phyloP scores from a whole-genome alignment of 345 rosid species.

The Gossypium herbaceum region DNA sequence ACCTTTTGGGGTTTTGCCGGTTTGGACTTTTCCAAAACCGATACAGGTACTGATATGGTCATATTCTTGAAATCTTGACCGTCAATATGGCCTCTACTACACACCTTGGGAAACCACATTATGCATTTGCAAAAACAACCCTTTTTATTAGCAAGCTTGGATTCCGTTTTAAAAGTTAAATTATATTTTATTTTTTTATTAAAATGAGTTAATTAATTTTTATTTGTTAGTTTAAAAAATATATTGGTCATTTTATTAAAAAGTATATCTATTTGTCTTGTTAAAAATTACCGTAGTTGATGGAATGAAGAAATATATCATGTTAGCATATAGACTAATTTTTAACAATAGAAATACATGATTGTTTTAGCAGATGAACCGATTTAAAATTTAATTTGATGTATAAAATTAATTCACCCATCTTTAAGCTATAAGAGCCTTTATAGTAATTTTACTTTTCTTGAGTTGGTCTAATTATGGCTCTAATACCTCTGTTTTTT shows the following conservation, averaged over 20 bases:
- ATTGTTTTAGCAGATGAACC: fast-evolving
- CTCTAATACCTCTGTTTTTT: no score
- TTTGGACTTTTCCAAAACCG: conserved; percentile 9
- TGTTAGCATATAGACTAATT: fast-evolving
- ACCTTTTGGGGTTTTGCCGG: background rate
- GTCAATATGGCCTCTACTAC: conserved; percentile 17
- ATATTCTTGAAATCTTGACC: conserved; percentile 19
- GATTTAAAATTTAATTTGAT: no score
- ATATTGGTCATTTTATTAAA: no score
- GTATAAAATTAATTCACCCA: no score
- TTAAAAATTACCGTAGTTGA: no score
- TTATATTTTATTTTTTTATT: no score
- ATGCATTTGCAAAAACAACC: background rate
- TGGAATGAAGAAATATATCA: no score
- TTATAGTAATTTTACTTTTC: no score
- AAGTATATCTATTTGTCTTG: fast-evolving
- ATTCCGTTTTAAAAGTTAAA: fast-evolving
- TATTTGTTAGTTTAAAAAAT: no score
- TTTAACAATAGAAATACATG: no score
- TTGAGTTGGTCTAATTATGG: no score
- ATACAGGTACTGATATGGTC: background rate
- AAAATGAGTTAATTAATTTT: fast-evolving
- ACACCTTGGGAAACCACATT: background rate
- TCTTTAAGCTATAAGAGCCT: no score
- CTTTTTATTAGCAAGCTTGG: background rate